Evolutionary conservation across 306 rosid genomes (phyloP), one percentile per base, ranked within the genome.

Genomic region (Lupinus albus): DNA sequence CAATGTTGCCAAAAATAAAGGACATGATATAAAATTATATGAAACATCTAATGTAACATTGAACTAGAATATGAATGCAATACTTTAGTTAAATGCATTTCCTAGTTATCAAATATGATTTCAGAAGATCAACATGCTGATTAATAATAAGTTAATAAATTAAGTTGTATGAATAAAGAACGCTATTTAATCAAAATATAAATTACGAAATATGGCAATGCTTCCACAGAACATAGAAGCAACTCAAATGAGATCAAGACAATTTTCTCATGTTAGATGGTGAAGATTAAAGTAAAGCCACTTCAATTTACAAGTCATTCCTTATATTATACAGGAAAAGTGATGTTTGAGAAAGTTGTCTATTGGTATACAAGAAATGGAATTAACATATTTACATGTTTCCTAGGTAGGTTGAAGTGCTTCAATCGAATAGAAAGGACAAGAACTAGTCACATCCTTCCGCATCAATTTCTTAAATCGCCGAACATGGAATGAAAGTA

Each of bases 381-480:
- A 65, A 77, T 75, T 32, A 72, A 63, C 6, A 54, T 38, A 28
- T 71, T 38, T 80, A 93, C 99, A 96, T 67, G 96, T 77, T 58
- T 78, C 72, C 33, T 90, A 93, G 65, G 78, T 61, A 16, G 80
- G 2, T 7, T 51, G 71, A 71, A 90, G 91, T 45, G 84, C 79
- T 62, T 88, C 97, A 54, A 88, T 74, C 77, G 68, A 74, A 81
- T 52, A 67, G 44, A 89, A 71, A 8, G 48, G 65, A 68, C 84
- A 90, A 75, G 88, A 79, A 69, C 82, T 79, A 48, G 75, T 85
- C 53, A 86, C 96, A 55, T 94, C 94, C 83, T 93, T 90, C 48
- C 44, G 84, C 76, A 93, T 82, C 76, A 88, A 75, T 80, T 79
- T 88, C 83, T 88, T 84, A 77, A 93, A 93, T 74, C 79, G 88